Evolutionary conservation across 2,329 filamentous ascomycete genomes (phyloP), one percentile per base, ranked within the genome.

Genomic region (Aspergillus fischeri): DNA sequence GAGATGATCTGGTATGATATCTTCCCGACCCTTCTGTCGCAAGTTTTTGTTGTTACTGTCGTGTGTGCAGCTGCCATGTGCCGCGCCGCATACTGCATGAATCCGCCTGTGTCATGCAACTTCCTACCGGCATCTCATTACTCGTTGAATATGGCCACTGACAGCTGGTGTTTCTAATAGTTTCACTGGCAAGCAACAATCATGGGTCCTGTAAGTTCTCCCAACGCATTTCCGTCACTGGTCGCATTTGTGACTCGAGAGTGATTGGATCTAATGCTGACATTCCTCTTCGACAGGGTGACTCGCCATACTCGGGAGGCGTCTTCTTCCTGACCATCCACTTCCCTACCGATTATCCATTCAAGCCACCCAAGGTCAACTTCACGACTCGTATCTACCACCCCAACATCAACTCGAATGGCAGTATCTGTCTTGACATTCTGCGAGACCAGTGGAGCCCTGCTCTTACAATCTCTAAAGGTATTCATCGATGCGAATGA

Each of bases 131-230:
- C 24, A 50, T 38, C n/a, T 17, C 24, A 9, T 7, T 28, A 10
- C 48, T 28, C 4, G 44, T 45, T 20, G 41, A 27, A 24, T 24
- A 29, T 10, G 56, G 59, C 52, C 54, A 64, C 65, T 67, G 56
- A 70, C 73, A 72, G 64, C 72, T 70, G 25, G 38, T 49, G 68
- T 66, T 54, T 57, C 51, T 1, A 50, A 56, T 70, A 99, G 93
- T 99, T 99, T 76, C 94, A 97, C 87, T 99, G 94, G 94, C 94
- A 99, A 88, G 94, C 94, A 72, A 99, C 94, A 53, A 99, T 99
- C 77, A 99, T 99, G 94, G 94, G 94, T 79, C 94, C 94, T 76
- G 91, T 96, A 87, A 86, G 91, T 68, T 58, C 60, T 9, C 5
- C 20, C 10, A 44, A 21, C 27, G n/a, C 32, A 11, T 20, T 71